Evolutionary conservation across 768 basidiomycete genomes (phyloP).

Genomic region (Auriculariales sp.): DNA sequence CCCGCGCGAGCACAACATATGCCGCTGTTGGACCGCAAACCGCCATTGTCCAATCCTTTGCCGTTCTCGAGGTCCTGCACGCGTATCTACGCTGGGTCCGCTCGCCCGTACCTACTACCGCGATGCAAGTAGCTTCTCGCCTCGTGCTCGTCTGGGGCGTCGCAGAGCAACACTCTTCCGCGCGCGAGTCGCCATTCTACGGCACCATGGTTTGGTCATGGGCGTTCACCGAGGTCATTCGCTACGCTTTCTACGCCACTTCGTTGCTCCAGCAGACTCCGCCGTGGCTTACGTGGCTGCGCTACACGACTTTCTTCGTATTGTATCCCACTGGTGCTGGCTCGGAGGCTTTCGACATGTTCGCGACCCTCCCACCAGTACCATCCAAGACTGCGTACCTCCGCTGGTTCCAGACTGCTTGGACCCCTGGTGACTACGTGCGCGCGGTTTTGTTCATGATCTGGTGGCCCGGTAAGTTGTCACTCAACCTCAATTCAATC

Average conservation of each 20-base stretch:
- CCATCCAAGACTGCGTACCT: conserved; percentile 25
- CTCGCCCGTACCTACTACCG: conserved; percentile 59
- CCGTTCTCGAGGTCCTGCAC: conserved; percentile 74
- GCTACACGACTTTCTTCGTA: conserved; percentile 87
- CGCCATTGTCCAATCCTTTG: conserved; percentile 69
- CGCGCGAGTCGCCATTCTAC: conserved; percentile 61
- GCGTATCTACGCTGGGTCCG: conserved; percentile 65
- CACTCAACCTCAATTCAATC: conserved; percentile 3
- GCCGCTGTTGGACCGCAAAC: conserved; percentile 44
- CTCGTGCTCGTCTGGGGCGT: conserved; percentile 82
- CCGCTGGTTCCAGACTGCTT: conserved; percentile 24
- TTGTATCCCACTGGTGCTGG: conserved; percentile 89
- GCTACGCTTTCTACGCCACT: conserved; percentile 78
- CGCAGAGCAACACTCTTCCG: conserved; percentile 48
- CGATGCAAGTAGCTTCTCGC: conserved; percentile 66
- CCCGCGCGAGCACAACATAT: conserved; percentile 42
- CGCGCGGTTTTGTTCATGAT: conserved; percentile 48
- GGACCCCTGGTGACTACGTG: conserved; percentile 42
- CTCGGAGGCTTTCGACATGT: conserved; percentile 78
- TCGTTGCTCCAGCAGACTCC: conserved; percentile 42
- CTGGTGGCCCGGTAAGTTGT: conserved; percentile 77
- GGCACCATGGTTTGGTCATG: conserved; percentile 87
- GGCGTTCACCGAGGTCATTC: conserved; percentile 82
- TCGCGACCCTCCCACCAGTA: conserved; percentile 54
- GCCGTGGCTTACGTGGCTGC: conserved; percentile 41